A percentile compares a stretch with the other conserved stretches of the same genome.
Conservation (phyloP, 768 basidiomycete species). For the Leucosporidium yakuticum region DNA sequence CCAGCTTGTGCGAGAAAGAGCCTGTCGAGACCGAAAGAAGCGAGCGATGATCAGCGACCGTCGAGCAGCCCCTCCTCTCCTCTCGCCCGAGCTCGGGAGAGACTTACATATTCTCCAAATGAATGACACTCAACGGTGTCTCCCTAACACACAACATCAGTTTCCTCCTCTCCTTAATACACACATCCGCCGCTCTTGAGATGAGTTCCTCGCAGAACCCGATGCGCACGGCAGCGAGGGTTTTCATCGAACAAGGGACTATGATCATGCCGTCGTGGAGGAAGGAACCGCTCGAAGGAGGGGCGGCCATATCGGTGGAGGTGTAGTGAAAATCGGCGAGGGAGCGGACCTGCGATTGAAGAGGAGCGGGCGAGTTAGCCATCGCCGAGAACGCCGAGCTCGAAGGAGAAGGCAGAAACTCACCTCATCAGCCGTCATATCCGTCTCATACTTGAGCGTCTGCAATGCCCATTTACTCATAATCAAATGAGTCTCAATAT, state of each 20-base stretch:
- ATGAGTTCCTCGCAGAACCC: conserved; percentile 5
- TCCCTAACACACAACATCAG: background rate
- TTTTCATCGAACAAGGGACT: conserved; percentile 2
- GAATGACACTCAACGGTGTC: background rate
- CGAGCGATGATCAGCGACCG: too few relatives aligned
- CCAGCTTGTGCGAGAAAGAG: background rate
- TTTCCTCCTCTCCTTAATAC: background rate
- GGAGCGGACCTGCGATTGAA: too few relatives aligned
- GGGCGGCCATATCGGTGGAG: background rate
- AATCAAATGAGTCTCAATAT: conserved; percentile 1
- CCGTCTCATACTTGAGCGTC: conserved; percentile 7
- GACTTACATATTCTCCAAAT: conserved; percentile 6
- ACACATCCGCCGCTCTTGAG: background rate
- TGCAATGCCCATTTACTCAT: background rate
- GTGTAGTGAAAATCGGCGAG: background rate
- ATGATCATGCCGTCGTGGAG: conserved; percentile 7
- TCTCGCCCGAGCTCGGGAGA: too few relatives aligned
- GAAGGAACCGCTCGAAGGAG: conserved; percentile 6
- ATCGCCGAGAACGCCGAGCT: background rate
- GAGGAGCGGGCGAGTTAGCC: background rate
- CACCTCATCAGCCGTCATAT: background rate
- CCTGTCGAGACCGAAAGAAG: too few relatives aligned
- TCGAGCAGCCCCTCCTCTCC: too few relatives aligned
- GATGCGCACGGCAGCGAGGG: conserved; percentile 1
- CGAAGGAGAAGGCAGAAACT: background rate